Percentiles rank a stretch among this genome's conserved stretches.
These are phyloP conservation scores for Nymphaea thermarum DNA, from an alignment of 164 flowering plant species.

Conservation along the genomic window DNA sequence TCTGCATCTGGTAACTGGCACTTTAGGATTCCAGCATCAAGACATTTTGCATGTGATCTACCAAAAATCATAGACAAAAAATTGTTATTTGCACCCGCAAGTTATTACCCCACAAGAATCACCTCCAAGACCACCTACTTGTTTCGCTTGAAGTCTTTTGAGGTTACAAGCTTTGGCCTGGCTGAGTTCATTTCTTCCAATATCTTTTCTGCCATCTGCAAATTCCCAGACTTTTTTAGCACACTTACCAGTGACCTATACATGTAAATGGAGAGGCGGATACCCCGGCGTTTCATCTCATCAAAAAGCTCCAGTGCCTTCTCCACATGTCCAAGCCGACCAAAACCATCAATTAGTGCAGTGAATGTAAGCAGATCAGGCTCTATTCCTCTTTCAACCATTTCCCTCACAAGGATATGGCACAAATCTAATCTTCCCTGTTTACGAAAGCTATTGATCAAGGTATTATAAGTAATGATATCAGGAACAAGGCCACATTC, in stretches of 20 bases:
- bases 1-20: too few relatives aligned
- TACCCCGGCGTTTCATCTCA: slow-evolving; percentile 50
- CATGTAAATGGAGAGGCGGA: slow-evolving; percentile 53
- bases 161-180: slow-evolving; percentile 34
- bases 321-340: slow-evolving; percentile 59
- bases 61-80: too few relatives aligned
- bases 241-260: slow-evolving; percentile 46
- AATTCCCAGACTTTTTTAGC: slow-evolving; percentile 53
- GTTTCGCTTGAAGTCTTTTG: slow-evolving; percentile 46
- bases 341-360: slow-evolving; percentile 67
- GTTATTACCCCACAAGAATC: not conserved
- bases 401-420: slow-evolving; percentile 33
- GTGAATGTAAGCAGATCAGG: slow-evolving; percentile 86
- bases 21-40: too few relatives aligned
- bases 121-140: not conserved
- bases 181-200: slow-evolving; percentile 50
- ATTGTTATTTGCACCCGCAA: not conserved
- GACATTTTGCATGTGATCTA: too few relatives aligned
- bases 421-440: slow-evolving; percentile 61
- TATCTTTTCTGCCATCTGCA: slow-evolving; percentile 36
- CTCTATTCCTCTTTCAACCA: slow-evolving; percentile 41
- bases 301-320: slow-evolving; percentile 44
- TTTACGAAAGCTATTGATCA: slow-evolving; percentile 48
- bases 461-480: slow-evolving; percentile 62
- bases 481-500: slow-evolving; percentile 43